These are phyloP conservation scores for Lenwebbia sp. DNA, from an alignment of 345 rosid genomes.

Conservation along the genomic window DNA sequence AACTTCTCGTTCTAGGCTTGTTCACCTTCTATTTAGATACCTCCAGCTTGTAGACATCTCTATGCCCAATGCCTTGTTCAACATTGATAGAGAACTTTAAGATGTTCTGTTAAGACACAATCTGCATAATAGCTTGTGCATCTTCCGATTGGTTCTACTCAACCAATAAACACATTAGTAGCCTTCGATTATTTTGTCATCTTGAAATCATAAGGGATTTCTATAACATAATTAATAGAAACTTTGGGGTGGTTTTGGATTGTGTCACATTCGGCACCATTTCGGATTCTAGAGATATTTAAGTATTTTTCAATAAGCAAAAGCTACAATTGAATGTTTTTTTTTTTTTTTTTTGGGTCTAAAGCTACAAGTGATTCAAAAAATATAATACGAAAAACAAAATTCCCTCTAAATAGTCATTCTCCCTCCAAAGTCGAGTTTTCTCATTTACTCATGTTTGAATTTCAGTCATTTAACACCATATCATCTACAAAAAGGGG, in stretches of 20 bases:
- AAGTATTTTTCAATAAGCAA: background rate
- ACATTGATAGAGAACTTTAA: no score
- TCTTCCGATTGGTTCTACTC: no score
- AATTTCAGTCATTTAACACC: background rate
- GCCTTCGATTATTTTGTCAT: no score
- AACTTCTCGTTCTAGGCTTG: no score
- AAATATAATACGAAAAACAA: background rate
- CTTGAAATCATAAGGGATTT: no score
- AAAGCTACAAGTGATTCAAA: background rate
- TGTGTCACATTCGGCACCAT: background rate
- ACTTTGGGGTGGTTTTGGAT: background rate
- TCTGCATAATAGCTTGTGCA: no score
- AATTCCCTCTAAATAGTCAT: background rate
- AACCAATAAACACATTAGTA: no score
- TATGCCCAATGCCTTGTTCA: no score
- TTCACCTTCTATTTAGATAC: no score
- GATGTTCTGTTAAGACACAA: no score
- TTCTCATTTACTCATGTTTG: background rate
- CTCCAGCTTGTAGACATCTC: no score
- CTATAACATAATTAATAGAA: background rate
- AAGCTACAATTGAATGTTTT: background rate
- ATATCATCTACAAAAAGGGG: background rate
- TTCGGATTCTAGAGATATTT: background rate
- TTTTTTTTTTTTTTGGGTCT: no score
- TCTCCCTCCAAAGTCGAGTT: background rate